Evolutionary conservation across 2,329 filamentous ascomycete species (phyloP), one percentile per base, ranked within the genome.

Genomic region (Neoarthrinium moseri): DNA sequence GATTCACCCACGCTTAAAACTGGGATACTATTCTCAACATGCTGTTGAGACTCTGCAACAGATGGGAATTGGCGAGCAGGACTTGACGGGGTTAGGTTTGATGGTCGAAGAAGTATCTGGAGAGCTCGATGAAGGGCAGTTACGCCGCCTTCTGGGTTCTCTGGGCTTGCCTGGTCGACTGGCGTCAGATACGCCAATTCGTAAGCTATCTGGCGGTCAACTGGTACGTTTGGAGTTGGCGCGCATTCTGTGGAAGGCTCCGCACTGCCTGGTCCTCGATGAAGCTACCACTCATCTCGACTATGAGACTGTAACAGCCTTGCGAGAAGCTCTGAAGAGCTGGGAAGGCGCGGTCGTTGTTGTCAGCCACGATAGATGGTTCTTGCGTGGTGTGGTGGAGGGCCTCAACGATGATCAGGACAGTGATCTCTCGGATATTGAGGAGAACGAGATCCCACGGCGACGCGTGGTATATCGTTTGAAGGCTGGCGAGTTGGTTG

Each of bases 261-360:
- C 87, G 17, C 87, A 91, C 53, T 77, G 88, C 46, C 74, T 92
- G 3, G 75, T 92, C 5, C 75, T 92, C 6, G 89, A 92, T 60
- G 90, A 90, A 63, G 84, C 90, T 20, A 94, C 89, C 6, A 92
- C 89, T 1, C 90, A 95, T 70, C 73, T 95, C 32, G 90, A 95
- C 61, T 88, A 87, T 51, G 82, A 94, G 66, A 92, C 87, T 0
- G 87, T 92, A 20, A 78, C 81, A 6, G 87, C 86, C 2, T 66
- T 95, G 45, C 75, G 86, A 1, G 74, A 79, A 20, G 86, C 85
- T 2, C 63, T 95, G 51, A 74, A 77, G 12, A 68, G 68, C 3
- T 95, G 87, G 75, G 77, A 83, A 45, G 89, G 89, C 0, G 89
- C 88, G 0, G 77, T 94, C 4, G 67, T 95, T 30, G 68, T 94